A percentile compares a stretch with the other conserved stretches of the same genome.
These are phyloP conservation scores for Lavandula angustifolia DNA, from an alignment of 257 asterid genomes.

Conservation along the genomic window DNA sequence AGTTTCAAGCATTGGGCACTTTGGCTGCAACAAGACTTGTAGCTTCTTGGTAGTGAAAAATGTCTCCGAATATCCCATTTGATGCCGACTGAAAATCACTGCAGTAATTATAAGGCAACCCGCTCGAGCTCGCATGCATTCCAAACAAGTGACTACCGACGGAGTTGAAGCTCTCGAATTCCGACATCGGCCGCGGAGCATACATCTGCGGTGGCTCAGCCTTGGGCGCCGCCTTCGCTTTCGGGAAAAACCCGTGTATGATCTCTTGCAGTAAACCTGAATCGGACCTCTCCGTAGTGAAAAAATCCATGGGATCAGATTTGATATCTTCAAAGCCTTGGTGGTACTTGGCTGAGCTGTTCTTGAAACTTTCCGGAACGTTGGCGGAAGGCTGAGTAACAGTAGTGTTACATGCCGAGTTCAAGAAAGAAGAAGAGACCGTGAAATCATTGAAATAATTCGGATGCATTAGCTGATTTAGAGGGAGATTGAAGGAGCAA, in stretches of 20 bases:
- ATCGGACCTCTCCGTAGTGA: slow-evolving; percentile 40
- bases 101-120: neutral
- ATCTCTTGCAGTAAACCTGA: slow-evolving; percentile 48
- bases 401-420: neutral
- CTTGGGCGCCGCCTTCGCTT: neutral
- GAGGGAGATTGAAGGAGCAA: neutral
- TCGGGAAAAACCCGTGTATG: slow-evolving; percentile 41
- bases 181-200: neutral
- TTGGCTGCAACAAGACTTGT: slow-evolving; percentile 23
- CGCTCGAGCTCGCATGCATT: neutral
- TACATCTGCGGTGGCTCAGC: neutral
- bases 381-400: neutral
- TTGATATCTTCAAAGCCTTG: too few relatives aligned
- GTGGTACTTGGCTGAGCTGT: neutral
- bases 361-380: neutral
- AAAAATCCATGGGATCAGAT: slow-evolving; percentile 48
- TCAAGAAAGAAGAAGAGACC: neutral
- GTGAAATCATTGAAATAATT: neutral
- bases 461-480: neutral
- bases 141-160: slow-evolving; percentile 14
- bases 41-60: slow-evolving; percentile 42
- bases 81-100: slow-evolving; percentile 15
- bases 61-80: slow-evolving; percentile 34
- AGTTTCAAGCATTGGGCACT: slow-evolving; percentile 29
- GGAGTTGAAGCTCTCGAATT: slow-evolving; percentile 6